These are phyloP conservation scores for Exsudoporus frostii DNA, from an alignment of 768 basidiomycete genomes.

Conservation along the genomic window DNA sequence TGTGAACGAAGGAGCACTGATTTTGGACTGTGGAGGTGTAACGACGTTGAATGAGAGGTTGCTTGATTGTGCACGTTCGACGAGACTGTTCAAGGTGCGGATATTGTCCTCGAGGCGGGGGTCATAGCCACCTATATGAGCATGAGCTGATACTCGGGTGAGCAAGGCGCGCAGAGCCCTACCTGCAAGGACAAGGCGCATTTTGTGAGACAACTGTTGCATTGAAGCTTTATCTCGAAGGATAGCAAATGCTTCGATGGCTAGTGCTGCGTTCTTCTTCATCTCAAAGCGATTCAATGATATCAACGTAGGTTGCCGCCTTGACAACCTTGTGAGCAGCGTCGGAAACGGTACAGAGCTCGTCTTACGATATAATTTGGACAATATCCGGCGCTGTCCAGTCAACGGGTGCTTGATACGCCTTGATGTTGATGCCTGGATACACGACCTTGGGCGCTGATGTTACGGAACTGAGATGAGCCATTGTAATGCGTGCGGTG, in stretches of 20 bases:
- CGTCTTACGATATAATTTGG: constrained; percentile 55
- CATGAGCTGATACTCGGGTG: neutral
- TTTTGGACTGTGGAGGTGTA: constrained; percentile 43
- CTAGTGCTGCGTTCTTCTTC: constrained; percentile 89
- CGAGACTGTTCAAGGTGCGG: constrained; percentile 58
- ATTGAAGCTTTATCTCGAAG: constrained; percentile 35
- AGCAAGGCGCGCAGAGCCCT: constrained; percentile 7
- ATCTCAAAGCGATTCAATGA: constrained; percentile 94
- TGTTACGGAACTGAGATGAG: constrained; percentile 68
- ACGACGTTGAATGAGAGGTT: constrained; percentile 58
- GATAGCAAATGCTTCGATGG: constrained; percentile 71
- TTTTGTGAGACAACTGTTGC: constrained; percentile 25
- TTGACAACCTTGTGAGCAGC: constrained; percentile 36
- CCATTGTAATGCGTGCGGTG: constrained; percentile 76
- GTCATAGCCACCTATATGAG: constrained; percentile 78
- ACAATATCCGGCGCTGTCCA: constrained; percentile 47
- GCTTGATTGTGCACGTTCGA: constrained; percentile 52
- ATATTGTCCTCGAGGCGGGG: constrained; percentile 83
- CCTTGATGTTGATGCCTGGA: constrained; percentile 84
- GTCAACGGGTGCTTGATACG: constrained; percentile 54
- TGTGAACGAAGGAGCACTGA: constrained; percentile 40
- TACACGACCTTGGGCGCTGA: constrained; percentile 79
- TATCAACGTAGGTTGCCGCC: constrained; percentile 63
- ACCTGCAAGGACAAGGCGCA: constrained; percentile 83
- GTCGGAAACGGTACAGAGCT: neutral